A percentile compares a stretch with the other conserved stretches of the same genome.
Conservation (phyloP, 139 green algal genomes). For the Closterium sp. region DNA sequence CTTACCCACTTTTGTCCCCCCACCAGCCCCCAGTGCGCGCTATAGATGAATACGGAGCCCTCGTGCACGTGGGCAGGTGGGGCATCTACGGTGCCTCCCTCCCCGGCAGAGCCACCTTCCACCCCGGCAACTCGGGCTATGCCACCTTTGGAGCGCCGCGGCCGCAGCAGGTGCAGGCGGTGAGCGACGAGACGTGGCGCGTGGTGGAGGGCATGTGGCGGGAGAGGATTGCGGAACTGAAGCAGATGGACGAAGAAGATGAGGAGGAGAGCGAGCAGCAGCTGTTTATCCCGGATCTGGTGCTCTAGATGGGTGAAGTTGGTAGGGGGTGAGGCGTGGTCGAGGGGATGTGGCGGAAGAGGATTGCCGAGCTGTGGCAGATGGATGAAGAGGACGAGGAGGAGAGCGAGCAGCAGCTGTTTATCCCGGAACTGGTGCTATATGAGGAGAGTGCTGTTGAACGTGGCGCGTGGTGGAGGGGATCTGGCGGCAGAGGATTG, state of each 20-base stretch:
- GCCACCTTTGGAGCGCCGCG: slow-evolving; percentile 23
- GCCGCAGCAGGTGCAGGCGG: not conserved
- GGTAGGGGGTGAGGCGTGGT: not conserved
- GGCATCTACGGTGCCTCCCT: slow-evolving; percentile 23
- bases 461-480: not conserved
- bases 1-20: too few relatives aligned
- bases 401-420: too few relatives aligned
- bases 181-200: not conserved
- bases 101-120: slow-evolving; percentile 22
- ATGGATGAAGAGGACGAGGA: too few relatives aligned
- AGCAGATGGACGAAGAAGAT: not conserved
- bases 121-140: slow-evolving; percentile 15
- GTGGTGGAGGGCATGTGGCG: not conserved
- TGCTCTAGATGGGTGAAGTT: not conserved
- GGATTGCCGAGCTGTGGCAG: not conserved
- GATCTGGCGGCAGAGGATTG: not conserved
- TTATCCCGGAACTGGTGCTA: too few relatives aligned
- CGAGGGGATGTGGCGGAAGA: too few relatives aligned
- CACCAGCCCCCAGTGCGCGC: not conserved
- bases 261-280: not conserved
- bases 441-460: not conserved
- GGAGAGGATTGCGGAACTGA: not conserved
- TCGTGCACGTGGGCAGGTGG: slow-evolving; percentile 12
- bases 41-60: slow-evolving; percentile 18
- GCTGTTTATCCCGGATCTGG: not conserved